phyloP scores from a whole-genome alignment of 768 basidiomycete species.

The Trametes sanguinea region DNA sequence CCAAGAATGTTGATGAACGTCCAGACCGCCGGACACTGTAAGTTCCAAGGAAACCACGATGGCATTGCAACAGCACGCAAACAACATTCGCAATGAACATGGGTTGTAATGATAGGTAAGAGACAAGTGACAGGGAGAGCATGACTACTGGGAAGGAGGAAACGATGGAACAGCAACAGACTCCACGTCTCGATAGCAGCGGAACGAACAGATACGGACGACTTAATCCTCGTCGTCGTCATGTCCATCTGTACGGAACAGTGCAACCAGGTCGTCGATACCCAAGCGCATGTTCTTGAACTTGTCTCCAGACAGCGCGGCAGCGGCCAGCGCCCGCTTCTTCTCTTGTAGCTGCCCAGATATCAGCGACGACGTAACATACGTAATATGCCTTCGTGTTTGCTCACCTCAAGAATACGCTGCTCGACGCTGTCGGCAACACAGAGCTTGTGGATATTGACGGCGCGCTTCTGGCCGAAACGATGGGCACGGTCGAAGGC shows the following conservation, averaged over 20 bases:
- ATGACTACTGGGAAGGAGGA: no score
- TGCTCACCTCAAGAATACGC: constrained; percentile 69
- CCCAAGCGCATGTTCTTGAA: constrained; percentile 82
- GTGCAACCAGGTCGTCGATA: constrained; percentile 80
- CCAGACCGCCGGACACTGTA: constrained; percentile 43
- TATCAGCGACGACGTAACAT: background rate
- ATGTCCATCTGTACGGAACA: constrained; percentile 63
- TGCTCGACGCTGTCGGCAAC: constrained; percentile 87
- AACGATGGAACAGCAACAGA: no score
- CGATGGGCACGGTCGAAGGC: constrained; percentile 92
- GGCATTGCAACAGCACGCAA: no score
- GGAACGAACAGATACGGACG: no score
- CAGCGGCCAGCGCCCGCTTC: constrained; percentile 82
- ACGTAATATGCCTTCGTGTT: background rate
- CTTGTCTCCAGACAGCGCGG: constrained; percentile 87
- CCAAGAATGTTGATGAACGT: no score
- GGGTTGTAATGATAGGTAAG: no score
- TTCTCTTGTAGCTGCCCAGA: constrained; percentile 77
- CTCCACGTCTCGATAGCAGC: no score
- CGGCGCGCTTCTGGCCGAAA: constrained; percentile 83
- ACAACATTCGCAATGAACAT: no score
- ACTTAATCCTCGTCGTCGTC: constrained; percentile 54
- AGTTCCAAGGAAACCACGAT: no score
- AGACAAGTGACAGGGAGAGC: no score
- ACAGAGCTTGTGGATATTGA: constrained; percentile 88